Evolutionary conservation across 2,329 filamentous ascomycete species (phyloP), one percentile per base, ranked within the genome.

Genomic region (Talaromyces pinophilus): DNA sequence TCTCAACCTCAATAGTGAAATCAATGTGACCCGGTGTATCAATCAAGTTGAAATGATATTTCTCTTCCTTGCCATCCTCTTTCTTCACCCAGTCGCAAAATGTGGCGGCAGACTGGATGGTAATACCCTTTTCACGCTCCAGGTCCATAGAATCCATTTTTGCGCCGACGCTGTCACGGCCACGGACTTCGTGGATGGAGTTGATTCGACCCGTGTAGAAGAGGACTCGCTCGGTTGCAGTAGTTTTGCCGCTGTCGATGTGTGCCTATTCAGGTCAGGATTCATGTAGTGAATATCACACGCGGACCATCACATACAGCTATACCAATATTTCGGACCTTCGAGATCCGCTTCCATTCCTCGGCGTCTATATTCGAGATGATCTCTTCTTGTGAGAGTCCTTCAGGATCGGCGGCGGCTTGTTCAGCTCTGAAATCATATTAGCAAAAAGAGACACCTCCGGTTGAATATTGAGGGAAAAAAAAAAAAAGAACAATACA

Each of bases 81-180:
- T 87, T 89, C 84, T 96, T 97, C 71, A 90, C 82, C 95, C 95
- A 99, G 81, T 99, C 93, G 80, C 92, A 96, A 79, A 97, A 99
- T 0, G 95, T 99, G 28, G 95, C 95, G 11, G 95, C 95, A 72
- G 94, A 98, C 80, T 99, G 94, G 75, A 99, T 99, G 66, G 95
- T 99, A 78, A 99, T 99, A 74, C 95, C 95, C 84, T 97, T 97
- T 80, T 98, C 95, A 80, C 95, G 87, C 82, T 99, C 95, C 72
- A 99, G 85, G 73, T 99, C 95, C 95, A 99, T 99, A 30, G 93
- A 97, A 83, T 99, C 95, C 95, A 99, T 99, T 84, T 99, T 99
- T 68, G 95, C 95, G 70, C 95, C 95, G 48, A 97, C 93, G 42
- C 91, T 88, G 85, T 99, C 95, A 76, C 94, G 93, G 62, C 77